phyloP scores from a whole-genome alignment of 2,329 filamentous ascomycete genomes.

The Phaeosphaeria sp. region DNA sequence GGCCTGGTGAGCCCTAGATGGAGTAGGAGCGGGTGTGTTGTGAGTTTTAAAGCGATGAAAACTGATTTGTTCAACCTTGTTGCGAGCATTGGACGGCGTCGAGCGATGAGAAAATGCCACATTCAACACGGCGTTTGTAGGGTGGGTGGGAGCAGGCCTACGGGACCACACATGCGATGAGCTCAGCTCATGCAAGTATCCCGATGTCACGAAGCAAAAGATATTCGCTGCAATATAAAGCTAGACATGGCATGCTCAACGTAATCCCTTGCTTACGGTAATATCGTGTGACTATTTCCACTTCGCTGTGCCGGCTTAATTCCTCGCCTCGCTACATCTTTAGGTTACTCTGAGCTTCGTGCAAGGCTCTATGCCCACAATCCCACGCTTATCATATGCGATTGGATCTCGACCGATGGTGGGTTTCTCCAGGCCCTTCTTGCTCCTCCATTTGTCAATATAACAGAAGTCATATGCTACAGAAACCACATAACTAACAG shows the following conservation, averaged over 20 bases:
- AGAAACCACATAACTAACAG: too few species aligned
- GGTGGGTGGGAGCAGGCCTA: neutral
- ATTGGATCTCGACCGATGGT: conserved; percentile 47
- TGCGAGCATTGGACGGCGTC: conserved; percentile 10
- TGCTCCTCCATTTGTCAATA: conserved; percentile 51
- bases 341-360: neutral
- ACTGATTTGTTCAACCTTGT: neutral
- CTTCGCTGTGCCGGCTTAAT: neutral
- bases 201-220: neutral
- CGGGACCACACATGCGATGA: too few species aligned
- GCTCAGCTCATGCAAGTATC: too few species aligned
- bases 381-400: conserved; percentile 48
- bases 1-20: conserved; percentile 59
- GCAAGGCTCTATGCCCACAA: conserved; percentile 46
- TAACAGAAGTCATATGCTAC: conserved; percentile 44
- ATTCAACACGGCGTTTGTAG: conserved; percentile 35
- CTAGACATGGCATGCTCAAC: neutral
- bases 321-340: neutral
- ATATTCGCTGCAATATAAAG: neutral
- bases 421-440: conserved; percentile 42
- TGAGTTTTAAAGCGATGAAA: neutral
- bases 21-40: neutral
- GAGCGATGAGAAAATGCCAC: conserved; percentile 20
- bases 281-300: neutral
- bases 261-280: neutral